Base-by-base conservation (phyloP, 176 grass and related monocot species). In the Leersia perrieri region DNA sequence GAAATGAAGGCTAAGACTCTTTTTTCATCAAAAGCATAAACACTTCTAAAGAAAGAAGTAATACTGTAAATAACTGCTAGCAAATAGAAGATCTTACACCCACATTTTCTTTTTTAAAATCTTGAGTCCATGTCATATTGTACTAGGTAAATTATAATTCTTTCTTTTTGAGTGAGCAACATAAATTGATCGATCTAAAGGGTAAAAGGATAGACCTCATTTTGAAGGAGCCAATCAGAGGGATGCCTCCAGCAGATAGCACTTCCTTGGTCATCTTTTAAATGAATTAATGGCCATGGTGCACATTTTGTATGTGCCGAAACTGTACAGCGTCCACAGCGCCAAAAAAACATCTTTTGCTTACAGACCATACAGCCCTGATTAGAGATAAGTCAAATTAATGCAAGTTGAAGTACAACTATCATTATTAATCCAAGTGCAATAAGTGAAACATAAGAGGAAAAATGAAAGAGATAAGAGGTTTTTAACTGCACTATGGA, bases 221-320 rank as follows among this genome's bases (percentile, higher is more conserved):
- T 86, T 82, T 92, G 86, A 67, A 86, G 90, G 58, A 88, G 79
- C 90, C 90, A 92, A 72, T 92, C 39, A 23, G 83, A 70, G 66
- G 90, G 79, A 79, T 92, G 90, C 63, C 83, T 89, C 90, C 90
- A 92, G 66, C 90, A 92, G 78, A 92, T 80, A 80, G 86, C 69
- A 75, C 74, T 82, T 68, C 90, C 88, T 76, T 63, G 74, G 28
- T 80, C 25, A 32, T 80, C 62, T 90, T 87, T 88, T 87, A 83
- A 63, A 62, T 84, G 77, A 82, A 90, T 79, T 25, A 90, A 36
- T 79, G 86, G 88, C 94, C 94, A 97, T 22, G 94, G 94, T 68
- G 94, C 83, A 89, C 94, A 97, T 79, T 97, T 97, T 44, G 85
- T 90, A 81, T 97, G 94, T 74, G 88, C 88, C 28, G 88, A 74